phyloP scores from a whole-genome alignment of 495 filamentous ascomycete genomes.

The Penicillium roqueforti region DNA sequence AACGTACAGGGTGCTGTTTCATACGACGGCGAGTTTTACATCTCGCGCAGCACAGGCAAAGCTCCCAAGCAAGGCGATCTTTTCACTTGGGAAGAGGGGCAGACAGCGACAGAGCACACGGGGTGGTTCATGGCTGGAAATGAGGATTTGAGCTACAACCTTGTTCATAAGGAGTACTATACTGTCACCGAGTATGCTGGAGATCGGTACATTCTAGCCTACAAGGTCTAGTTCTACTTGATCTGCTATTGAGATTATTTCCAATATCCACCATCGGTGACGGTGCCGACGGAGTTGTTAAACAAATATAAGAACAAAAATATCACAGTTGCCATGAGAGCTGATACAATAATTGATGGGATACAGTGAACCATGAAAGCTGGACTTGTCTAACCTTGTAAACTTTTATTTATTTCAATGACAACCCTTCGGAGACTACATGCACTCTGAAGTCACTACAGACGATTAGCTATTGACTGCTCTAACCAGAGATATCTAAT shows the following conservation, averaged over 20 bases:
- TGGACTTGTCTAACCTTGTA: too few relatives aligned
- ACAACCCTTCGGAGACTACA: too few relatives aligned
- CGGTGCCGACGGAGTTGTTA: neutral
- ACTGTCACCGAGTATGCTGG: slow-evolving; percentile 23
- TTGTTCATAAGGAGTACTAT: slow-evolving; percentile 21
- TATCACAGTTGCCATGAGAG: neutral
- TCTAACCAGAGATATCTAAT: too few relatives aligned
- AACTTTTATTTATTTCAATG: too few relatives aligned
- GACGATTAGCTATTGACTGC: too few relatives aligned
- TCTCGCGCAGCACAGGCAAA: slow-evolving; percentile 20
- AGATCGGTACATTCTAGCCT: slow-evolving; percentile 18
- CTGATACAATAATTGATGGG: too few relatives aligned
- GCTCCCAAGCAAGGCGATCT: slow-evolving; percentile 18
- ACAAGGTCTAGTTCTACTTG: slow-evolving; percentile 9
- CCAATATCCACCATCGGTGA: neutral
- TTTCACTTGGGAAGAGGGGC: slow-evolving; percentile 18
- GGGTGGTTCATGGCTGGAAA: slow-evolving; percentile 22
- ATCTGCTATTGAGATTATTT: neutral
- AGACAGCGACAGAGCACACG: neutral
- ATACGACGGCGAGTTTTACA: slow-evolving; percentile 16
- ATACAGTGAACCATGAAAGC: too few relatives aligned
- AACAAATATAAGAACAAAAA: too few relatives aligned
- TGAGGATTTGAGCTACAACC: slow-evolving; percentile 23
- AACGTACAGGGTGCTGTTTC: slow-evolving; percentile 23
- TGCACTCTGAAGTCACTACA: too few relatives aligned